Conservation (phyloP, 768 basidiomycete species). For the Auriscalpium microsporum region DNA sequence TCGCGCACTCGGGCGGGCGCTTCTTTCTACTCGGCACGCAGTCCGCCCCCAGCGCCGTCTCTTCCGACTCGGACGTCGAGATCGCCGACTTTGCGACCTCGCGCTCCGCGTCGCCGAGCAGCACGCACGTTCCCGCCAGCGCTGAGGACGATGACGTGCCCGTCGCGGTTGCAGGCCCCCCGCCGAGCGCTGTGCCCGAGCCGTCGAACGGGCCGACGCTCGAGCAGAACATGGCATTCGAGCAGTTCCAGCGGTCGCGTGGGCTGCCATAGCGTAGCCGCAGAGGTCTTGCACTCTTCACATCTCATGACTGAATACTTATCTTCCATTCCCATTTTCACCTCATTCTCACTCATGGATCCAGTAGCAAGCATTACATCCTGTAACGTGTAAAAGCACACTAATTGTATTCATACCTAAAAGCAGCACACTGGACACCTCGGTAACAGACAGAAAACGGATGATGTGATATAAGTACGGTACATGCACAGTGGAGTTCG, state of each 20-base stretch:
- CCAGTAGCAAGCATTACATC: background rate
- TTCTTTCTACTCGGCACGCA: constrained; percentile 42
- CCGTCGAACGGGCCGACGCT: constrained; percentile 55
- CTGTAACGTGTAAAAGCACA: background rate
- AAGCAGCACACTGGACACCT: constrained; percentile 2
- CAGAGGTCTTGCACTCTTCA: too few species aligned
- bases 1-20: constrained; percentile 62
- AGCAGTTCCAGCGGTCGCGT: constrained; percentile 34
- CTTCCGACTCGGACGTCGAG: constrained; percentile 40
- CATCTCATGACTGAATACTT: too few species aligned
- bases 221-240: constrained; percentile 82
- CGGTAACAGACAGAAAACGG: background rate
- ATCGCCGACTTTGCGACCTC: constrained; percentile 12
- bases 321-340: background rate
- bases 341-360: background rate
- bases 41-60: constrained; percentile 14
- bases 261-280: background rate
- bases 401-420: constrained; percentile 6
- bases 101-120: constrained; percentile 37
- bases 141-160: constrained; percentile 21
- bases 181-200: constrained; percentile 31
- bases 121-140: constrained; percentile 33
- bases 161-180: constrained; percentile 13
- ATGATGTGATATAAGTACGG: background rate
- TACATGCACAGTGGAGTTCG: background rate